A percentile compares a stretch with the other conserved stretches of the same genome.
Conservation (phyloP, 1,139 yeast genomes). For the Suhomyces anneliseae region DNA sequence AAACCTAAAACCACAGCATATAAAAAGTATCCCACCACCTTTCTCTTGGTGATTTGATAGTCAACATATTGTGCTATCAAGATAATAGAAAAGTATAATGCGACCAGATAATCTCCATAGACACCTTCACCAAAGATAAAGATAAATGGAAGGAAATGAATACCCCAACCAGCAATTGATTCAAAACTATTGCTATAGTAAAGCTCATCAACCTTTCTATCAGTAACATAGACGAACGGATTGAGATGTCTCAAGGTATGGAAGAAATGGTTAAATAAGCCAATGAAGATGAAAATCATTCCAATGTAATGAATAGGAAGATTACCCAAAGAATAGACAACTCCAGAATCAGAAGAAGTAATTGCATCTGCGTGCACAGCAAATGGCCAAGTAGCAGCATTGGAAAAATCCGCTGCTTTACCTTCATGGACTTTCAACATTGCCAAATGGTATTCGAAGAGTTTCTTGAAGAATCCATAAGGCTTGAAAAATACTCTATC, state of each 20-base stretch:
- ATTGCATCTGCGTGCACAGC: constrained; percentile 28
- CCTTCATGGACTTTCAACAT: constrained; percentile 33
- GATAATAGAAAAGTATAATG: constrained; percentile 37
- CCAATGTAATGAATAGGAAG: constrained; percentile 33
- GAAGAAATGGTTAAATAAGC: constrained; percentile 21
- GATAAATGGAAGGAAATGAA: constrained; percentile 40
- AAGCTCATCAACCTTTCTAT: constrained; percentile 11
- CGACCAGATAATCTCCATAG: constrained; percentile 41
- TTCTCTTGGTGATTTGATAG: constrained; percentile 26
- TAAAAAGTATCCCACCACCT: constrained; percentile 18
- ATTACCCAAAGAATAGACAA: constrained; percentile 40
- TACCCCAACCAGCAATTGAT: constrained; percentile 32
- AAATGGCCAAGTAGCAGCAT: constrained; percentile 45
- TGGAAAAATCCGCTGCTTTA: constrained; percentile 28
- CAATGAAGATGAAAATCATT: constrained; percentile 21
- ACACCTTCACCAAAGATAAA: constrained; percentile 33
- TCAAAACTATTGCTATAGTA: constrained; percentile 29
- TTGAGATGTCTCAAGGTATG: constrained; percentile 28
- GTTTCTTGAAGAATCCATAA: constrained; percentile 26
- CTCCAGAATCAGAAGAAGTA: constrained; percentile 30
- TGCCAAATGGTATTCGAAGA: constrained; percentile 36
- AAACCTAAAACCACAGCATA: constrained; percentile 14
- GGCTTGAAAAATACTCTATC: constrained; percentile 28
- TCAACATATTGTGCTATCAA: constrained; percentile 33
- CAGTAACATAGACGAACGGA: constrained; percentile 29